Base-by-base conservation (phyloP, 1,284 basidiomycete species). In the Phellopilus nigrolimitatus region DNA sequence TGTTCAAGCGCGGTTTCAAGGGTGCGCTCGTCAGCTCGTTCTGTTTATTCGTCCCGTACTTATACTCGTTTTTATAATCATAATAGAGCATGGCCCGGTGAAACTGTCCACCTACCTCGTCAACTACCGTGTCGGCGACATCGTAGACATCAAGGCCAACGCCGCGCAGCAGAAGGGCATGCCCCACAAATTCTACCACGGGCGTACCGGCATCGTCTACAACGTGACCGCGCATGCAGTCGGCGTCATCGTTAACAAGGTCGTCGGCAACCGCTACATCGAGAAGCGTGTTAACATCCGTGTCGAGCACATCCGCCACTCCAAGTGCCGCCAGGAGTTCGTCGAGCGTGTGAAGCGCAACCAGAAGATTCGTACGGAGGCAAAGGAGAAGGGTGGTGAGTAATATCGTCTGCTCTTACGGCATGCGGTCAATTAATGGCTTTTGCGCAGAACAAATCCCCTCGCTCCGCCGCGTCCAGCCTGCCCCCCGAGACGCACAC, bases 211-310 rank as follows among this genome's bases (percentile, higher is more conserved):
- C 61, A 95, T 99, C 65, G 79, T 99, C 59, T 99, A 97, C 84
- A 98, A 98, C 75, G 95, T 99, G 59, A 92, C 95, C 49, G 91
- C 91, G 56, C 82, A 84, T 55, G 88, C 92, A 53, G 95, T 99
- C 62, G 95, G 95, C 71, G 91, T 99, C 57, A 95, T 99, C 70
- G 85, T 95, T 63, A 88, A 97, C 90, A 99, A 99, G 77, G 81
- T 97, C 64, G 95, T 99, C 64, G 95, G 95, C 64, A 95, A 95
- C 79, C 91, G 95, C 63, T 98, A 97, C 86, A 77, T 99, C 51
- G 95, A 99, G 80, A 99, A 99, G 83, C 91, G 95, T 56, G 95
- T 99, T 70, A 99, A 98, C 87, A 76, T 99, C 73, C 91, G 97
- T 59, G 79, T 97, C 64, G 95, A 99, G 80, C 97, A 99, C 80